Evolutionary conservation across 202 grass and related monocot genomes (phyloP).

Genomic region (Zizania palustris): DNA sequence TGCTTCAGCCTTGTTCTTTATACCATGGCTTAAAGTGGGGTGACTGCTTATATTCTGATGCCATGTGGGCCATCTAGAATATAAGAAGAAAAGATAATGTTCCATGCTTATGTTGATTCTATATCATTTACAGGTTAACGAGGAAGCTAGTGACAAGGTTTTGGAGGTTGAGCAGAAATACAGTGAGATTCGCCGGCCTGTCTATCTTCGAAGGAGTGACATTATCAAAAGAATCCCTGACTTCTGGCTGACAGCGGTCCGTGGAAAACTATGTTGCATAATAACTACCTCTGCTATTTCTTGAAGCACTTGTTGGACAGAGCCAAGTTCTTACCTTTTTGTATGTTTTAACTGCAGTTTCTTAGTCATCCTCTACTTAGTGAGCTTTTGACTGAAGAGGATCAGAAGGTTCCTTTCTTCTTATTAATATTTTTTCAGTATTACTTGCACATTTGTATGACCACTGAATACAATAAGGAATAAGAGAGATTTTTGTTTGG

Average conservation of each 20-base stretch:
- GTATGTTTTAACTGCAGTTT: conserved; percentile 58
- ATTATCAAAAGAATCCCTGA: conserved; percentile 83
- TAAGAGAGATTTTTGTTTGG: background rate
- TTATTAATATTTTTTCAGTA: conserved; percentile 13
- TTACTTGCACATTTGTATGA: conserved; percentile 10
- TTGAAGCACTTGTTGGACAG: conserved; percentile 6
- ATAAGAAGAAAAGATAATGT: background rate
- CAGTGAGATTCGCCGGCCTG: conserved; percentile 88
- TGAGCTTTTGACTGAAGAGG: conserved; percentile 81
- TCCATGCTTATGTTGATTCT: conserved; percentile 11
- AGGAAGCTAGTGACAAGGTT: conserved; percentile 91
- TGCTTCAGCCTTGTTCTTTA: background rate
- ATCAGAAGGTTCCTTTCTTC: conserved; percentile 76
- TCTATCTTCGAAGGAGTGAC: conserved; percentile 72
- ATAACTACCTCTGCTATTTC: conserved; percentile 9
- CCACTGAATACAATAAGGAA: background rate
- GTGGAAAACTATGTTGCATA: conserved; percentile 25
- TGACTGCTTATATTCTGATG: background rate
- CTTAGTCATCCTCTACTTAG: conserved; percentile 88
- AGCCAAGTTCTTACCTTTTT: conserved; percentile 19
- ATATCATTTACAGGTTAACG: conserved; percentile 71
- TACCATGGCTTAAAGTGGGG: background rate
- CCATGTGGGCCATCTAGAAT: background rate
- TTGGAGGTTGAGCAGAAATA: conserved; percentile 94
- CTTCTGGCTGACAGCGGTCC: conserved; percentile 90